Base-by-base conservation (phyloP, 768 basidiomycete genomes). In the Paxillus involutus region DNA sequence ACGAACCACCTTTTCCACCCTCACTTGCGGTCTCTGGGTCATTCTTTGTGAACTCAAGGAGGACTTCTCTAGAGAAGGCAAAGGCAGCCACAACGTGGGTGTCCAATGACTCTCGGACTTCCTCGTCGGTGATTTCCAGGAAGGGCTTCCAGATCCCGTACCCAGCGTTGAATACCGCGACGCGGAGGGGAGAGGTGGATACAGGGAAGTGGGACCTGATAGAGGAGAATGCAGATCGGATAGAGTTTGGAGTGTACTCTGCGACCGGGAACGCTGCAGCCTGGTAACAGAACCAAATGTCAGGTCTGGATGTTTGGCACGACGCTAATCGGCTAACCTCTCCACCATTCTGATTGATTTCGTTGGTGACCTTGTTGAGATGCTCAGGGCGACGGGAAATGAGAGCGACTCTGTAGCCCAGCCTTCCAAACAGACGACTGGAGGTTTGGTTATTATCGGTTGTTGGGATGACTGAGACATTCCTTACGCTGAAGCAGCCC, bases 371-470 rank as follows among this genome's bases (percentile, higher is more conserved):
- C 26, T 70, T 73, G 44, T 79, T 70, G n/a, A 88, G 73, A 19
- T 77, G 63, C 16, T 80, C 79, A 3, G 73, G 63, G 13, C 82
- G 80, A 44, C 86, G 76, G 12, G 86, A 84, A 36, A 89, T 74
- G 42, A 90, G 71, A 0, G 87, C 88, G 32, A 89, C 77, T 41
- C 75, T 80, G 63, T 88, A 89, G 0, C 87, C 87, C 32, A 79
- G 70, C 61, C 80, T 81, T 6, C 82, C 76, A 55, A 87, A 86
- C 14, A 80, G 58, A 30, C 82, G 84, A 16, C 86, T 86, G 59
- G 9, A 55, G 16, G 16, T 46, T 3, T 10, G 29, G 14, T 58
- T 45, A 60, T 44, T 36, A 13, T n/a, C 24, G 10, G 30, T 42
- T 32, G 21, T 42, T 39, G 10, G 13, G 1, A 36, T 37, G 43